Evolutionary conservation across 495 filamentous ascomycete species (phyloP).

Genomic region (Oidiodendron maius): DNA sequence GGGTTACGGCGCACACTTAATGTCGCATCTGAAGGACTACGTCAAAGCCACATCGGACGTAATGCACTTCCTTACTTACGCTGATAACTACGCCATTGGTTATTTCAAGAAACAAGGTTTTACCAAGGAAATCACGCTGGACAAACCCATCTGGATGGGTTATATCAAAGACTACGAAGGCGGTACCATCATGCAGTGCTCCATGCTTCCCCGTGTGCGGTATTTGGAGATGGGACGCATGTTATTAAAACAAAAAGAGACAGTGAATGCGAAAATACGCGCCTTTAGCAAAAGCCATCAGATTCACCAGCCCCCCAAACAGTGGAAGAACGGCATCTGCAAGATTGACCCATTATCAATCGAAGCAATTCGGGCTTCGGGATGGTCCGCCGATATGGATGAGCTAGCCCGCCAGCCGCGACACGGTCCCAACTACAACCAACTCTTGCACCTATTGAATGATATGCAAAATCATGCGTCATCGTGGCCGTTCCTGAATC

Average conservation of each 20-base stretch:
- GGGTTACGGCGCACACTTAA: slow-evolving; percentile 94
- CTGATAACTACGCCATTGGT: slow-evolving; percentile 97
- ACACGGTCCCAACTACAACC: slow-evolving; percentile 93
- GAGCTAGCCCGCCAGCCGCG: slow-evolving; percentile 93
- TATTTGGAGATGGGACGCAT: slow-evolving; percentile 93
- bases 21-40: slow-evolving; percentile 98
- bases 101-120: slow-evolving; percentile 99
- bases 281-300: slow-evolving; percentile 85
- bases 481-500: slow-evolving; percentile 90
- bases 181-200: slow-evolving; percentile 98
- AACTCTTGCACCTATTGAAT: slow-evolving; percentile 86
- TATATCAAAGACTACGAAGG: slow-evolving; percentile 99
- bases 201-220: slow-evolving; percentile 90
- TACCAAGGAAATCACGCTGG: slow-evolving; percentile 95
- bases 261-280: slow-evolving; percentile 88
- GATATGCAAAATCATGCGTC: slow-evolving; percentile 89
- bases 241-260: slow-evolving; percentile 95
- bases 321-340: slow-evolving; percentile 69
- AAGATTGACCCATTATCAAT: slow-evolving; percentile 78
- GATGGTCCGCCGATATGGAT: slow-evolving; percentile 97
- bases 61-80: slow-evolving; percentile 98
- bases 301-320: slow-evolving; percentile 75
- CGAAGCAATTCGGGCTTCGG: slow-evolving; percentile 77
- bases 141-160: slow-evolving; percentile 92
- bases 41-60: slow-evolving; percentile 95